A percentile compares a stretch with the other conserved stretches of the same genome.
Conservation (phyloP, 148 eudicot genomes). For the Nyssa sinensis region DNA sequence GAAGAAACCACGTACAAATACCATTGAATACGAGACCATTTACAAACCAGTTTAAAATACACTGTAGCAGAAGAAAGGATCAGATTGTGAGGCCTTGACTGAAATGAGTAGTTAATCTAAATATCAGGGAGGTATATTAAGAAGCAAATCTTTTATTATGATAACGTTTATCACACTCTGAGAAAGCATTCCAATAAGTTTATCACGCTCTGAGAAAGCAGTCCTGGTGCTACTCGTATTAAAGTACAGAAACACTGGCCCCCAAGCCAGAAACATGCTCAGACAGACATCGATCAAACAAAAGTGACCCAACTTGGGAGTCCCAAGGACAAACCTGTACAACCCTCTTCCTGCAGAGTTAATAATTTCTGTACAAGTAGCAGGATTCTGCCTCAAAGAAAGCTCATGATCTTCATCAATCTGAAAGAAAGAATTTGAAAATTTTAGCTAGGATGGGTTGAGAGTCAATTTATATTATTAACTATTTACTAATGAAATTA, state of each 20-base stretch:
- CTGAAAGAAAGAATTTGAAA: constrained; percentile 33
- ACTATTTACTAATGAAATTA: not conserved
- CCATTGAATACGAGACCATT: not conserved
- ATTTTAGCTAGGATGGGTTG: not conserved
- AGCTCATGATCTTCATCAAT: constrained; percentile 53
- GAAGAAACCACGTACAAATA: not conserved
- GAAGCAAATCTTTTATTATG: no score
- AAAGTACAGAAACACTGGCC: not conserved
- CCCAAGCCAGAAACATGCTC: not conserved
- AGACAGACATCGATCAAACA: not conserved
- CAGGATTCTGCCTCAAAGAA: constrained; percentile 65
- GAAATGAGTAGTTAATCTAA: constrained; percentile 9
- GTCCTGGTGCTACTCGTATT: not conserved
- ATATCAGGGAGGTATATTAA: not conserved
- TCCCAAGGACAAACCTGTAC: constrained; percentile 56
- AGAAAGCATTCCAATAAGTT: not conserved
- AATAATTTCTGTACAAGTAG: constrained; percentile 52
- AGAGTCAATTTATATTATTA: not conserved
- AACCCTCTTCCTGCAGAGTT: constrained; percentile 72
- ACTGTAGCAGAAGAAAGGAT: not conserved
- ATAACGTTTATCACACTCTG: not conserved
- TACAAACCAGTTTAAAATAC: not conserved
- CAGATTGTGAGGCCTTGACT: not conserved
- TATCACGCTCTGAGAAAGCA: not conserved
- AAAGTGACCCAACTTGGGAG: not conserved